Conservation (phyloP, 192 early-diverging fungal species). For the Anaeromyces robustus region DNA sequence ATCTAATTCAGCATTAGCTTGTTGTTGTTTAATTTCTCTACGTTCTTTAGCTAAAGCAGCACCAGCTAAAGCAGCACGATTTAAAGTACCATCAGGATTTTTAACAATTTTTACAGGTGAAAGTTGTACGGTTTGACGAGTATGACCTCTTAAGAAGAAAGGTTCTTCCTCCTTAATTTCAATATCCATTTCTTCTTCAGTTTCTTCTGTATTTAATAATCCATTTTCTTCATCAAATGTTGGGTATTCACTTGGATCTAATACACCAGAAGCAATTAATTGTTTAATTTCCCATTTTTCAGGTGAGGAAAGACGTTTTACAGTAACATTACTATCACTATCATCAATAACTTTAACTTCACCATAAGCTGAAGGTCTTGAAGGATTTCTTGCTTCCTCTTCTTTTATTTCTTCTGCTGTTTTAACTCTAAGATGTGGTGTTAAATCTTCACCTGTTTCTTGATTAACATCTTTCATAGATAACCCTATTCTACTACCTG, state of each 20-base stretch:
- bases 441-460: slow-evolving; percentile 70
- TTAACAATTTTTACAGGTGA: slow-evolving; percentile 96
- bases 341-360: slow-evolving; percentile 29
- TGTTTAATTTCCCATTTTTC: slow-evolving; percentile 97
- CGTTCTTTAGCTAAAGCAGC: slow-evolving; percentile 88
- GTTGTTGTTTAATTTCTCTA: slow-evolving; percentile 48
- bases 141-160: slow-evolving; percentile 84
- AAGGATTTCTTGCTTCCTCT: slow-evolving; percentile 44
- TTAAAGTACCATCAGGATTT: slow-evolving; percentile 91
- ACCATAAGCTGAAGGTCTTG: slow-evolving; percentile 26
- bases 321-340: slow-evolving; percentile 8
- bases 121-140: slow-evolving; percentile 61
- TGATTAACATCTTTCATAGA: slow-evolving; percentile 98
- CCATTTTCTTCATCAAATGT: slow-evolving; percentile 81
- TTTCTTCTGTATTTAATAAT: slow-evolving; percentile 59
- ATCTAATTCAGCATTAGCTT: slow-evolving; percentile 40
- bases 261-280: slow-evolving; percentile 84
- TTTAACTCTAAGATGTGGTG: slow-evolving; percentile 58
- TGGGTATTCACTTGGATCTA: slow-evolving; percentile 71
- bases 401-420: slow-evolving; percentile 44
- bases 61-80: slow-evolving; percentile 84
- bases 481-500: slow-evolving; percentile 63
- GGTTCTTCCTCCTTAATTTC: slow-evolving; percentile 94
- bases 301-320: slow-evolving; percentile 79
- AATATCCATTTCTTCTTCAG: slow-evolving; percentile 91